phyloP scores from a whole-genome alignment of 805 yeast species.

The Saccharomycopsis sp. region DNA sequence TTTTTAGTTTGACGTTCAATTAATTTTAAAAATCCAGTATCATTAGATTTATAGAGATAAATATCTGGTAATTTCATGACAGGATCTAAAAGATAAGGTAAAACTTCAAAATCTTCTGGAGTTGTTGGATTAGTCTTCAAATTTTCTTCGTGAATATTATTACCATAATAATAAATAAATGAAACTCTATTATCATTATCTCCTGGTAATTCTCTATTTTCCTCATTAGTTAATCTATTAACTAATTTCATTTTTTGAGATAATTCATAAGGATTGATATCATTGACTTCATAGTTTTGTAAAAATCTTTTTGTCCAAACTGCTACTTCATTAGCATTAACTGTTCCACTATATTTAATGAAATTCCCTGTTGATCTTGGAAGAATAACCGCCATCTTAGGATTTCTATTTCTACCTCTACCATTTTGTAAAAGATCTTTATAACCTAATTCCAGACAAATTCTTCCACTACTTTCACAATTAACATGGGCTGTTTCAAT shows the following conservation, averaged over 20 bases:
- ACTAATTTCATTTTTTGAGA: constrained; percentile 21
- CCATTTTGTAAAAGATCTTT: constrained; percentile 22
- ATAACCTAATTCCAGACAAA: constrained; percentile 46
- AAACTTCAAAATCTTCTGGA: constrained; percentile 51
- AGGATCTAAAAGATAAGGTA: constrained; percentile 52
- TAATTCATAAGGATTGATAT: constrained; percentile 20
- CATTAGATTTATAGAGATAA: constrained; percentile 42
- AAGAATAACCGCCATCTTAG: constrained; percentile 40
- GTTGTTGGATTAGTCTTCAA: constrained; percentile 22
- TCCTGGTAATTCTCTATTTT: constrained; percentile 23
- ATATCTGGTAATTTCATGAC: constrained; percentile 49
- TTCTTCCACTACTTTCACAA: constrained; percentile 38
- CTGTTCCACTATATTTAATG: constrained; percentile 29
- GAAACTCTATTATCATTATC: constrained; percentile 32
- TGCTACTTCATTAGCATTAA: constrained; percentile 25
- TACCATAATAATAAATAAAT: constrained; percentile 43
- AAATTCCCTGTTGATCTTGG: constrained; percentile 40
- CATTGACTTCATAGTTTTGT: constrained; percentile 34
- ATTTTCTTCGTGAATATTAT: constrained; percentile 25
- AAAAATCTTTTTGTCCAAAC: constrained; percentile 38
- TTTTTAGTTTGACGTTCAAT: constrained; percentile 30
- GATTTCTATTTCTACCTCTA: constrained; percentile 21
- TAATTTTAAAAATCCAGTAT: constrained; percentile 30
- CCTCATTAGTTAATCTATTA: constrained; percentile 24
- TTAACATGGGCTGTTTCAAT: constrained; percentile 46